Evolutionary conservation across 2,329 filamentous ascomycete genomes (phyloP).

Genomic region (Coniella lustricola): DNA sequence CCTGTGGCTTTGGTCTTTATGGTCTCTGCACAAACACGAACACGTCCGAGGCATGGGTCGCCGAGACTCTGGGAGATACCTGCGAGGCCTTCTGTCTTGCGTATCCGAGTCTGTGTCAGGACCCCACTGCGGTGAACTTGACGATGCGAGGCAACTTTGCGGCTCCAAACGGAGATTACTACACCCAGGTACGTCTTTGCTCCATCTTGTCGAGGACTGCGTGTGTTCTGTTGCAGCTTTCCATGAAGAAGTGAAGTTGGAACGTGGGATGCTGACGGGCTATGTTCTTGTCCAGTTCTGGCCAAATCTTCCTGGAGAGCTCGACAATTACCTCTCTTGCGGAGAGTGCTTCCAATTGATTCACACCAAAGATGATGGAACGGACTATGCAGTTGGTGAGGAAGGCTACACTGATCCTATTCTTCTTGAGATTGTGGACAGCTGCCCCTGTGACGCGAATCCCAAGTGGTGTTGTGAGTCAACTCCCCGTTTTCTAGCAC

Average conservation of each 20-base stretch:
- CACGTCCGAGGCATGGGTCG: background rate
- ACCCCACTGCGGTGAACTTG: background rate
- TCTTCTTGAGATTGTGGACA: constrained; percentile 16
- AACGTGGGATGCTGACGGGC: no score
- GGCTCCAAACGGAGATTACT: constrained; percentile 13
- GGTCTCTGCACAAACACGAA: constrained; percentile 2
- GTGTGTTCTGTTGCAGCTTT: no score
- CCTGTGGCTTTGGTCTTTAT: constrained; percentile 1
- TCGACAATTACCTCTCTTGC: constrained; percentile 18
- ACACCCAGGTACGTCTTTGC: constrained; percentile 10
- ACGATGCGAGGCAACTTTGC: constrained; percentile 2
- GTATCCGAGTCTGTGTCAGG: background rate
- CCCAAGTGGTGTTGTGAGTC: constrained; percentile 18
- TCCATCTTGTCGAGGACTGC: background rate
- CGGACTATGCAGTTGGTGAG: constrained; percentile 15
- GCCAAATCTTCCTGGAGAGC: constrained; percentile 14
- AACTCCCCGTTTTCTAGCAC: background rate
- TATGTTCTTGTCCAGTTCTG: constrained; percentile 11
- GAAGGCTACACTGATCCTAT: constrained; percentile 17
- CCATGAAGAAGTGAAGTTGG: no score
- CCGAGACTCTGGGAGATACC: background rate
- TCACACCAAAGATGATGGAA: constrained; percentile 16
- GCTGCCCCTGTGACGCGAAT: constrained; percentile 17
- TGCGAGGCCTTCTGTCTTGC: constrained; percentile 1
- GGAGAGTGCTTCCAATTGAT: constrained; percentile 17